Evolutionary conservation across 805 yeast genomes (phyloP).

Genomic region (Yamadazyma scolyti): DNA sequence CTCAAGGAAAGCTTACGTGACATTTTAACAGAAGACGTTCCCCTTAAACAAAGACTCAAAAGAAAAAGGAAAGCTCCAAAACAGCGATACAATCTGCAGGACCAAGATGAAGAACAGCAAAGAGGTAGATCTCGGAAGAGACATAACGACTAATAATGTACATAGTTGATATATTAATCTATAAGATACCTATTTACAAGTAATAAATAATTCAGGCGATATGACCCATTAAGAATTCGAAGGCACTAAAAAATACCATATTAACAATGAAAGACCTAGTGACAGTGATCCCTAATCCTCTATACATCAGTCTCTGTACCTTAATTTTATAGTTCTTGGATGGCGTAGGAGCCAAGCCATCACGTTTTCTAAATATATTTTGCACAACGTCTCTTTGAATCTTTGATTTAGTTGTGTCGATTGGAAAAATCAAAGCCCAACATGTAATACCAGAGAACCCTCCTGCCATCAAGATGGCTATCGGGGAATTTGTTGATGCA

Average conservation of each 20-base stretch:
- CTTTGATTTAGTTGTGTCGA: slow-evolving; percentile 76
- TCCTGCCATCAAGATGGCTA: slow-evolving; percentile 54
- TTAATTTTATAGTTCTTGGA: slow-evolving; percentile 22
- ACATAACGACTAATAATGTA: slow-evolving; percentile 1
- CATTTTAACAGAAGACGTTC: slow-evolving; percentile 12
- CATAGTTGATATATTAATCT: slow-evolving; percentile 1
- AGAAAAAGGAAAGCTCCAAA: slow-evolving; percentile 11
- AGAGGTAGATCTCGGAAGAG: slow-evolving; percentile 16
- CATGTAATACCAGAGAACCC: slow-evolving; percentile 72
- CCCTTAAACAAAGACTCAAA: slow-evolving; percentile 8
- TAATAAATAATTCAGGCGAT: slow-evolving; percentile 26
- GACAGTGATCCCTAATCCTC: slow-evolving; percentile 75
- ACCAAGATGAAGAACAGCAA: slow-evolving; percentile 5
- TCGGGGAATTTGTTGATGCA: slow-evolving; percentile 24
- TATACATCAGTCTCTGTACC: slow-evolving; percentile 51
- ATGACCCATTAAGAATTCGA: slow-evolving; percentile 63
- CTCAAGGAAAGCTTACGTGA: slow-evolving; percentile 22
- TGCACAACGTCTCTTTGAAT: slow-evolving; percentile 72
- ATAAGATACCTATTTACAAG: slow-evolving; percentile 4
- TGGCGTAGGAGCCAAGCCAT: slow-evolving; percentile 44
- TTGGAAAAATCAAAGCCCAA: slow-evolving; percentile 74
- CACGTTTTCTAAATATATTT: slow-evolving; percentile 52
- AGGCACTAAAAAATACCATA: slow-evolving; percentile 69
- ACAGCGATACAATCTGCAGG: slow-evolving; percentile 6
- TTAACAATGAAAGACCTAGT: slow-evolving; percentile 70